These are phyloP conservation scores for Trametes pubescens DNA, from an alignment of 1,284 basidiomycete species.

Conservation along the genomic window DNA sequence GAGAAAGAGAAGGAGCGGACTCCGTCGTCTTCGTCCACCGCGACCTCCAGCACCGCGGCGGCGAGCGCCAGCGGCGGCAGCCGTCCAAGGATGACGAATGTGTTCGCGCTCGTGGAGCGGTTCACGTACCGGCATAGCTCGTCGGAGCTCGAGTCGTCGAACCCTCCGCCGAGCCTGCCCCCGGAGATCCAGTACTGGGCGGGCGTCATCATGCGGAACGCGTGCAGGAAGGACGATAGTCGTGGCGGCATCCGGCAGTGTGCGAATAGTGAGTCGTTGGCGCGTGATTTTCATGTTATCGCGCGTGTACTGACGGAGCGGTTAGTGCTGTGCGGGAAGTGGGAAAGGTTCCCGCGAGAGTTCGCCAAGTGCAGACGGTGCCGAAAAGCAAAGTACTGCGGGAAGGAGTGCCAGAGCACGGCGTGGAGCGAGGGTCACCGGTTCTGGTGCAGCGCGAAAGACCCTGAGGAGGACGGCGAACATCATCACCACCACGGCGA, in stretches of 20 bases:
- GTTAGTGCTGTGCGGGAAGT: constrained; percentile 91
- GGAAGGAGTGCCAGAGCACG: constrained; percentile 96
- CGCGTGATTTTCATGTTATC: not conserved
- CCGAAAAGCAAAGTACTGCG: constrained; percentile 98
- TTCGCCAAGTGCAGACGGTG: constrained; percentile 98
- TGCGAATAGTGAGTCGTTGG: constrained; percentile 82
- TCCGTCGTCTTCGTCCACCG: constrained; percentile 25
- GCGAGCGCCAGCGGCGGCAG: constrained; percentile 2
- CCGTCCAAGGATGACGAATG: constrained; percentile 72
- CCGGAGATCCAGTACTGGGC: constrained; percentile 99
- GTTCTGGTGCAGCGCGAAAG: constrained; percentile 85
- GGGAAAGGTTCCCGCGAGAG: constrained; percentile 94
- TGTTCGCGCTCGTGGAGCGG: constrained; percentile 95
- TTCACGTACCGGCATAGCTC: constrained; percentile 94
- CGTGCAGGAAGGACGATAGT: constrained; percentile 95
- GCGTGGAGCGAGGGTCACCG: constrained; percentile 98
- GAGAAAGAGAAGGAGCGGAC: constrained; percentile 46
- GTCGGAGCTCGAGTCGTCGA: constrained; percentile 76
- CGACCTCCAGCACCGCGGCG: constrained; percentile 34
- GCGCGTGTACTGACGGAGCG: constrained; percentile 14
- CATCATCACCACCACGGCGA: constrained; percentile 38
- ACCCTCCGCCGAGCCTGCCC: constrained; percentile 78
- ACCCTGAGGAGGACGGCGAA: constrained; percentile 68
- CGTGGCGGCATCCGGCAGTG: constrained; percentile 96
- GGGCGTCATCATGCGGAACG: constrained; percentile 99